Evolutionary conservation across 2,329 filamentous ascomycete genomes (phyloP).

Genomic region (Pseudogymnoascus sp.): DNA sequence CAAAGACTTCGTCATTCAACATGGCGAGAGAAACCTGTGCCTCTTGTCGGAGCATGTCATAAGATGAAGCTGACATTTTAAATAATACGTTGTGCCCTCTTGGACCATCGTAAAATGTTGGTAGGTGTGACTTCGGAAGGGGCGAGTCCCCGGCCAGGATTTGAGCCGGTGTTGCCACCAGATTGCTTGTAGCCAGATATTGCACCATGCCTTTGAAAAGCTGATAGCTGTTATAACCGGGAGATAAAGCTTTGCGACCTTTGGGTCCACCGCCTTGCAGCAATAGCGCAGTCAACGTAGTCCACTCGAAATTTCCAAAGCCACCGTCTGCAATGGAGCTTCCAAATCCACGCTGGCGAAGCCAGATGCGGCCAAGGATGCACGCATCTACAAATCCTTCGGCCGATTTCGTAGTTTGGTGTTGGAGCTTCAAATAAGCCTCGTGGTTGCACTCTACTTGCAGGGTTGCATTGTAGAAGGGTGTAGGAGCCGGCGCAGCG

Average conservation of each 20-base stretch:
- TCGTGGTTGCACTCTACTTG: conserved; percentile 69
- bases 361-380: conserved; percentile 78
- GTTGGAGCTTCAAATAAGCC: conserved; percentile 67
- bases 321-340: conserved; percentile 66
- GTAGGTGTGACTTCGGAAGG: conserved; percentile 41
- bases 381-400: conserved; percentile 68
- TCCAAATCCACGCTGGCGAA: conserved; percentile 76
- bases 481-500: conserved; percentile 45
- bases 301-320: conserved; percentile 91
- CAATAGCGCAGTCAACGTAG: conserved; percentile 68
- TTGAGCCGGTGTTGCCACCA: conserved; percentile 58
- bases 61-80: conserved; percentile 87
- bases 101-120: conserved; percentile 70
- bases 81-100: conserved; percentile 75
- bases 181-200: conserved; percentile 67
- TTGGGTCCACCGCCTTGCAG: conserved; percentile 69
- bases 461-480: conserved; percentile 83
- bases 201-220: conserved; percentile 93
- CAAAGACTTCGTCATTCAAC: conserved; percentile 63
- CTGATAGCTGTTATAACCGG: conserved; percentile 81
- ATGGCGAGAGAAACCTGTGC: conserved; percentile 67
- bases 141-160: conserved; percentile 37
- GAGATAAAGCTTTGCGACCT: conserved; percentile 64
- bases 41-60: conserved; percentile 62
- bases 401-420: conserved; percentile 54